These are phyloP conservation scores for Somion occarium DNA, from an alignment of 1,284 basidiomycete genomes.

Conservation along the genomic window DNA sequence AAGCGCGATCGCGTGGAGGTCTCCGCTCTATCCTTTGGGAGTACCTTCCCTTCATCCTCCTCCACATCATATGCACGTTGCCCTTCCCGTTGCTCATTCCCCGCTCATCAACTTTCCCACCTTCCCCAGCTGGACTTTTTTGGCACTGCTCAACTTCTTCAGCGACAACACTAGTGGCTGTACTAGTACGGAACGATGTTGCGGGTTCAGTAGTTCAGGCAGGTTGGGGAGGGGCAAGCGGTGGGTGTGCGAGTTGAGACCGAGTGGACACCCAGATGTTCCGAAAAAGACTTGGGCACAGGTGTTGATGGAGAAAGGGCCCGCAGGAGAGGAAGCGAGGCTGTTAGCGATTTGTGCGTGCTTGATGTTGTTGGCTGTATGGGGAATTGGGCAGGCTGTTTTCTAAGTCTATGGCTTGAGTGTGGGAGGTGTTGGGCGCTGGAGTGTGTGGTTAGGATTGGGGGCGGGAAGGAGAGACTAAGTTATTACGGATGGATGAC, in stretches of 20 bases:
- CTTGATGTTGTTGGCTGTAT: slow-evolving; percentile 50
- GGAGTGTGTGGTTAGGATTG: not conserved
- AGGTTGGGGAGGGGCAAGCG: slow-evolving; percentile 19
- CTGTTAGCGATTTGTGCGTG: slow-evolving; percentile 52
- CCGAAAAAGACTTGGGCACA: slow-evolving; percentile 29
- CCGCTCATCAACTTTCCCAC: not conserved
- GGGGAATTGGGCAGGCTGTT: slow-evolving; percentile 37
- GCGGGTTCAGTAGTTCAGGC: slow-evolving; percentile 1
- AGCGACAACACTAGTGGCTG: not conserved
- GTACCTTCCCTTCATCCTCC: not conserved
- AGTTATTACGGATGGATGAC: no score
- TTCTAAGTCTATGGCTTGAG: not conserved
- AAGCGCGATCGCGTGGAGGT: not conserved
- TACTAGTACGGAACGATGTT: no score
- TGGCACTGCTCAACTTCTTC: not conserved
- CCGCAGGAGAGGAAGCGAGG: slow-evolving; percentile 66
- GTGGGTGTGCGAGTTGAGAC: slow-evolving; percentile 46
- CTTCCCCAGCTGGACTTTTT: not conserved
- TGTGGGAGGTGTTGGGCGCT: not conserved
- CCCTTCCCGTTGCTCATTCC: not conserved
- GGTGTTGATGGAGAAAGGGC: slow-evolving; percentile 50
- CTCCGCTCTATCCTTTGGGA: not conserved
- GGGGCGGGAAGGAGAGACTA: no score
- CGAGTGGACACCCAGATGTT: slow-evolving; percentile 33
- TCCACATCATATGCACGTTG: not conserved